Evolutionary conservation across 257 asterid genomes (phyloP), one percentile per base, ranked within the genome.

Genomic region (Scutellaria barbata): DNA sequence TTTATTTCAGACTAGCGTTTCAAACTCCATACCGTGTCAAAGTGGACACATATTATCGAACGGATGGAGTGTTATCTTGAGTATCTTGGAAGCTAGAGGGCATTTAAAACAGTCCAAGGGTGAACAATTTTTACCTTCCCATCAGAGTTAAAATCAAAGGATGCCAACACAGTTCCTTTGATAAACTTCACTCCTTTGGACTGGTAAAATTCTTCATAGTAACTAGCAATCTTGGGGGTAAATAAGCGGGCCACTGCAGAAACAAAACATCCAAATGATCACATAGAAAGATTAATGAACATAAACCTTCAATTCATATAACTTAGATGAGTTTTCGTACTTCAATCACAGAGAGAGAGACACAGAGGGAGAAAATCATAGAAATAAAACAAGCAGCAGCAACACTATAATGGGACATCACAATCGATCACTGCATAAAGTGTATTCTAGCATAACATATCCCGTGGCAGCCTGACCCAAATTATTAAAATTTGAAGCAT

Each of bases 221-320:
- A 89, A 69, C 84, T 81, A 39, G 99, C 95, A 75, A 95, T 87
- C 82, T 86, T 87, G 43, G 97, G 80, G 40, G 96, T 89, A 77
- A 92, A 92, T 74, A 95, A 83, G 57, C 97, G 96, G 70, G 94
- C 92, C 98, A 95, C 99, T 95, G 79, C 81, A 88, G 61, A 66
- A 78, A 33, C 66, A 79, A 58, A 74, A 56, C 11, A 51, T 47
- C 25, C 41, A 43, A 37, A 55, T 13, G 47, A 55, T 22, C 42
- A 74, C 64, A 70, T 10, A 12, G 33, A 33, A 63, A 68, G 25
- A 14, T 41, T 65, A 71, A 66, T 47, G 48, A 76, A 25, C 48
- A 72, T 20, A 66, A 18, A 76, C 54, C 57, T n/a, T 18, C 63
- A 75, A 69, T 40, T 39, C 53, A 30, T 56, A 61, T 20, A 53